Evolutionary conservation across 2,329 filamentous ascomycete species (phyloP), one percentile per base, ranked within the genome.

Genomic region (Leptographium lundbergii): DNA sequence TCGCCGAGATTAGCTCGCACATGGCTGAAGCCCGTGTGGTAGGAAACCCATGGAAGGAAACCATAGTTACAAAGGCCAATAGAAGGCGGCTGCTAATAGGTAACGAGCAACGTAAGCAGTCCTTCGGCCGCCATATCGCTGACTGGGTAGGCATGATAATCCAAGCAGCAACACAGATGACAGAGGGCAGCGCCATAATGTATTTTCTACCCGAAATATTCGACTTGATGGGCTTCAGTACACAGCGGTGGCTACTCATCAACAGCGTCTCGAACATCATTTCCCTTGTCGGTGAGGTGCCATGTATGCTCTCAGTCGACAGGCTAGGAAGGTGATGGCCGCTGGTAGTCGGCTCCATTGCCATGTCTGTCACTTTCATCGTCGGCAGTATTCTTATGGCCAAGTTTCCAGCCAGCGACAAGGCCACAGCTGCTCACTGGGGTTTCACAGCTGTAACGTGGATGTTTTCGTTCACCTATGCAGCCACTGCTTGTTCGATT

Each of bases 201-300:
- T 85, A 85, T 69, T 84, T 82, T 67, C 75, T 74, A 0, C 82
- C 83, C 0, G 82, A 79, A 1, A 79, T 86, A 17, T 87, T 87
- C 73, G 34, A 32, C 22, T 48, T 53, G n/a, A 57, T 61, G 54
- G 84, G 84, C 29, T 75, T 87, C 55, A 34, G 34, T 36, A 73
- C 66, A 0, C 82, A 82, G 5, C 80, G 79, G 3, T 80, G 77
- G 66, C 77, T 86, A 61, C 72, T 85, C n/a, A 83, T 82, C 0
- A 86, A 83, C 0, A 83, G 84, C 29, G 48, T 59, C n/a, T 56
- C 42, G 22, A 52, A 36, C 22, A 47, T 29, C 17, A 36, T 59
- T 13, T 57, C 60, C 2, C 79, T 87, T 56, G 60, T 56, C 42
- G 59, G 61, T 29, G 61, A 61, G 45, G 32, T 50, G n/a, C 51